These are phyloP conservation scores for Inosperma sp. DNA, from an alignment of 768 basidiomycete species.

Conservation along the genomic window DNA sequence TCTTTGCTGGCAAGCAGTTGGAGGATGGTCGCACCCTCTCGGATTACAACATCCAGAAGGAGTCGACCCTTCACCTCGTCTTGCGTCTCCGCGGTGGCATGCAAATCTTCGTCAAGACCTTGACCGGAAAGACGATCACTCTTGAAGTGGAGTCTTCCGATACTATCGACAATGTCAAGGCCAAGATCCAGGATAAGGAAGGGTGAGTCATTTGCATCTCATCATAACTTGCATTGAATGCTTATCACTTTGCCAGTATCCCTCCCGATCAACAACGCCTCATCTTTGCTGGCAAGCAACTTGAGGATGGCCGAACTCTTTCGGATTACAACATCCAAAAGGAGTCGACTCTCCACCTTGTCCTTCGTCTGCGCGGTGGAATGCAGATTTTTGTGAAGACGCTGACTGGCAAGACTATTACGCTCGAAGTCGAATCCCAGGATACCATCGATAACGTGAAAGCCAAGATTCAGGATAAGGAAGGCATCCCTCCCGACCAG, in stretches of 20 bases:
- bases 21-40: slow-evolving; percentile 77
- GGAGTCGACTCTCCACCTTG: slow-evolving; percentile 86
- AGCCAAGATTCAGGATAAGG: slow-evolving; percentile 92
- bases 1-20: slow-evolving; percentile 80
- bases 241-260: slow-evolving; percentile 37
- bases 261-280: slow-evolving; percentile 90
- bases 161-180: slow-evolving; percentile 74
- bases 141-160: slow-evolving; percentile 78
- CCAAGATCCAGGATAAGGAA: slow-evolving; percentile 85
- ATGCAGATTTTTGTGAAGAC: slow-evolving; percentile 86
- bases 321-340: slow-evolving; percentile 95
- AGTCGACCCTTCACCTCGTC: slow-evolving; percentile 56
- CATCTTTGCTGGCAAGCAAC: slow-evolving; percentile 96
- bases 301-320: slow-evolving; percentile 89
- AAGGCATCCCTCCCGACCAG: slow-evolving; percentile 81
- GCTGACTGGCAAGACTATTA: slow-evolving; percentile 86
- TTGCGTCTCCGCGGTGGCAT: slow-evolving; percentile 48
- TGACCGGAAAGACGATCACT: slow-evolving; percentile 90
- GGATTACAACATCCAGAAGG: slow-evolving; percentile 66
- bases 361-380: slow-evolving; percentile 88
- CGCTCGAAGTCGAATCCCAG: slow-evolving; percentile 83
- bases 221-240: slow-evolving; percentile 7
- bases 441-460: slow-evolving; percentile 88
- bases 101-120: slow-evolving; percentile 88
- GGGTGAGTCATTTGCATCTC: slow-evolving; percentile 32